phyloP scores from a whole-genome alignment of 495 filamentous ascomycete genomes.

The Massariosphaeria phaeospora region DNA sequence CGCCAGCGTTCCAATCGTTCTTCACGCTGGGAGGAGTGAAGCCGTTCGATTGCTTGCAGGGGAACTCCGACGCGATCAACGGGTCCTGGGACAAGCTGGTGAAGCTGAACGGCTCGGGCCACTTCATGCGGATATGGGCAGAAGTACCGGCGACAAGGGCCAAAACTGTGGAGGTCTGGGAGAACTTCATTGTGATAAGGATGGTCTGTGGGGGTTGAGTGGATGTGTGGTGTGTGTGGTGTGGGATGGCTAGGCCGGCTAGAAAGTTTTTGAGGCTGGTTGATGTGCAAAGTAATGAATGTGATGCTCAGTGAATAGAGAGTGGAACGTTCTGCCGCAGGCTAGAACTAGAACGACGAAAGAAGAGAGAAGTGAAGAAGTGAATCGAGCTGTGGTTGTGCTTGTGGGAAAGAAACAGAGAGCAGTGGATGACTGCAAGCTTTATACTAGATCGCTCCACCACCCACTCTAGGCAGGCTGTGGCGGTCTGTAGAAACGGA shows the following conservation, averaged over 20 bases:
- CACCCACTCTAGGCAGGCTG: background rate
- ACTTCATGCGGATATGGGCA: slow-evolving; percentile 68
- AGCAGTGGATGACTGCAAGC: background rate
- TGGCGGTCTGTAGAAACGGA: slow-evolving; percentile 16
- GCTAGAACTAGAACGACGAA: slow-evolving; percentile 27
- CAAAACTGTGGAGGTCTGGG: slow-evolving; percentile 35
- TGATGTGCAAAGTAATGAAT: slow-evolving; percentile 28
- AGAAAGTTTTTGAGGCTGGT: slow-evolving; percentile 10
- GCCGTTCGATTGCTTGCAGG: slow-evolving; percentile 61
- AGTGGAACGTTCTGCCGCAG: slow-evolving; percentile 31
- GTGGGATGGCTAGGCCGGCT: slow-evolving; percentile 36
- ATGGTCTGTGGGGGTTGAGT: slow-evolving; percentile 2
- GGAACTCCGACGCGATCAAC: slow-evolving; percentile 61
- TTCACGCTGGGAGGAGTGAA: slow-evolving; percentile 43
- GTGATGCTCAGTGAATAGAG: slow-evolving; percentile 1
- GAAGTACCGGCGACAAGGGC: slow-evolving; percentile 45
- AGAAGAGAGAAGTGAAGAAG: background rate
- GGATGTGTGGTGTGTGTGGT: slow-evolving; percentile 14
- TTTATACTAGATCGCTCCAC: slow-evolving; percentile 17
- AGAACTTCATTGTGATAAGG: slow-evolving; percentile 34
- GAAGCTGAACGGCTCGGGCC: slow-evolving; percentile 52
- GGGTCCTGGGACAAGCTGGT: slow-evolving; percentile 59
- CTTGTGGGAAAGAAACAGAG: background rate
- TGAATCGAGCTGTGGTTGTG: background rate
- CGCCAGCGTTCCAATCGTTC: slow-evolving; percentile 52